Conservation (phyloP, 306 rosid species). For the Senna tora region DNA sequence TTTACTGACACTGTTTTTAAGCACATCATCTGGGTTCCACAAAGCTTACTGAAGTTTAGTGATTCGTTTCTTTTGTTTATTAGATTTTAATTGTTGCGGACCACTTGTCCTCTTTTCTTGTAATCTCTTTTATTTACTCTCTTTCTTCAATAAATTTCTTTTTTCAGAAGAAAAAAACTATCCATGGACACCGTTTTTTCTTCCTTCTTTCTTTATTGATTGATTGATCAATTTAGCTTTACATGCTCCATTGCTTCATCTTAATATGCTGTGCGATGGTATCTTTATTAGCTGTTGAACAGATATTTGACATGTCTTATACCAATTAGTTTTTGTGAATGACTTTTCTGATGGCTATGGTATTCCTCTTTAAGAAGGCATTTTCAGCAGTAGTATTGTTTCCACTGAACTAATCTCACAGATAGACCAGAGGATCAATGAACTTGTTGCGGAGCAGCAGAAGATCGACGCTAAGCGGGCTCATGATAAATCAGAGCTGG, state of each 20-base stretch:
- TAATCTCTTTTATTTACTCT: too few species aligned
- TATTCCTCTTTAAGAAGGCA: conserved; percentile 29
- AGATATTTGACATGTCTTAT: conserved; percentile 8
- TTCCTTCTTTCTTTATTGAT: not conserved
- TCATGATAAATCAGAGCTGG: conserved; percentile 78
- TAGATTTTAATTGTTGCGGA: too few species aligned
- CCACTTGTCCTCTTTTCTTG: too few species aligned
- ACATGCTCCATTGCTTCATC: conserved; percentile 19
- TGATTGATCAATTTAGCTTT: conserved; percentile 28
- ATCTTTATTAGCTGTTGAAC: conserved; percentile 24
- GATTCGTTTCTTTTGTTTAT: conserved; percentile 7
- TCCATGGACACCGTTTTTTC: not conserved
- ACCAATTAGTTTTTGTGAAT: conserved; percentile 15
- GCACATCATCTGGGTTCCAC: conserved; percentile 10
- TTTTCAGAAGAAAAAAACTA: not conserved
- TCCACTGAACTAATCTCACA: conserved; percentile 76
- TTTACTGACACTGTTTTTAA: not conserved
- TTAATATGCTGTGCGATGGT: not conserved
- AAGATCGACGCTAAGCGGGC: conserved; percentile 77
- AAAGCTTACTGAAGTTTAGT: conserved; percentile 5
- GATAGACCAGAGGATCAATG: conserved; percentile 82
- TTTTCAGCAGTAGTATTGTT: conserved; percentile 45
- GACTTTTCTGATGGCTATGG: conserved; percentile 17
- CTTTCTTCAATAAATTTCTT: too few species aligned
- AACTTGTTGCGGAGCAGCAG: conserved; percentile 93